Evolutionary conservation across 441 rosid genomes (phyloP), one percentile per base, ranked within the genome.

Genomic region (Erysimum cheiri): DNA sequence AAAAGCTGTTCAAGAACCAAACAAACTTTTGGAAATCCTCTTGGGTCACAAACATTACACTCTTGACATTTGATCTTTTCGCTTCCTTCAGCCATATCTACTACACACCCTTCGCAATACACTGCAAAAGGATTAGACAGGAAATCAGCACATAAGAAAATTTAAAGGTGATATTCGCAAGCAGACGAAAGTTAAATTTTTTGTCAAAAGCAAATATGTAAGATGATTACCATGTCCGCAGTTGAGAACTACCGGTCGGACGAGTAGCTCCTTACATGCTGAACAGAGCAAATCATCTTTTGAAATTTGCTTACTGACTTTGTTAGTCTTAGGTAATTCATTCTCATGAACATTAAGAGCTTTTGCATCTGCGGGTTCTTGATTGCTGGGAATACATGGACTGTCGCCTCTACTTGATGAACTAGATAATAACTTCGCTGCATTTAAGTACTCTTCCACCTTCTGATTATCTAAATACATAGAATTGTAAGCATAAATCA

Each of bases 211-310:
- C 46, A 60, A 29, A 39, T 15, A 26, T 40, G 62, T 52, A 60
- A 55, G 29, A 29, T 35, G 32, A 32, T 17, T 87, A 93, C 98
- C 98, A 74, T 93, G 96, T 73, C 97, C 96, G 39, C 95, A 93
- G 62, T 93, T 91, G 67, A 91, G 95, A 65, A 78, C 82, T 31
- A 89, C 79, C 0, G 97, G 91, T 67, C 35, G 84, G 58, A 81
- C 76, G 15, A 88, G 86, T 61, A 91, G 66, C 62, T 87, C 82
- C 71, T 85, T 84, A 87, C 97, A 93, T 47, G 85, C 80, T 40
- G 75, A 11, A 71, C 97, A 91, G 46, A 80, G 83, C 67, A 82
- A 79, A 79, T 91, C 95, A 3, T 69, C 73, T 72, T 68, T 63
- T 33, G 83, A 80, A 61, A 89, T 46, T 60, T 73, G 64, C 74